Evolutionary conservation across 108 stramenopile species (phyloP).

Genomic region (Ochromonas danica): DNA sequence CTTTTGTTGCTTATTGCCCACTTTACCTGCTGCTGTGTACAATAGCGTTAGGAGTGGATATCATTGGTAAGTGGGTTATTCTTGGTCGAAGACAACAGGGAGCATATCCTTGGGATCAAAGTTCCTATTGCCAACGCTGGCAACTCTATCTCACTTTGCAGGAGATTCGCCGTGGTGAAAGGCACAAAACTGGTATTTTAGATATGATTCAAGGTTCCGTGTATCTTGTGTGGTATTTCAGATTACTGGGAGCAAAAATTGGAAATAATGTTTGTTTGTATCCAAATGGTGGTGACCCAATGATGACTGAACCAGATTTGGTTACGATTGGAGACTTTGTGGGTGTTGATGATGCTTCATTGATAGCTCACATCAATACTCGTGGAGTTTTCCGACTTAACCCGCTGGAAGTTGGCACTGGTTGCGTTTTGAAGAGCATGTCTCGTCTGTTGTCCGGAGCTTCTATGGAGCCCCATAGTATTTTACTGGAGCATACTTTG

Average conservation of each 20-base stretch:
- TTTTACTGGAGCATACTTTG: neutral
- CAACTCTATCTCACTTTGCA: conserved; percentile 8
- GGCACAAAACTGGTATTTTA: conserved; percentile 19
- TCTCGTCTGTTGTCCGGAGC: neutral
- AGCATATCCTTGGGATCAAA: conserved; percentile 10
- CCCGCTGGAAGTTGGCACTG: neutral
- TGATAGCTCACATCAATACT: neutral
- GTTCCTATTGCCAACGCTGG: conserved; percentile 17
- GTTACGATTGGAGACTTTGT: neutral
- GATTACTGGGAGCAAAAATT: neutral
- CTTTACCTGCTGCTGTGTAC: neutral
- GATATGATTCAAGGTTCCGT: neutral
- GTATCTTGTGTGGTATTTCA: conserved; percentile 34
- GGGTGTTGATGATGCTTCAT: neutral
- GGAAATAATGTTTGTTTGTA: conserved; percentile 30
- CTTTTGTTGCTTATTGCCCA: neutral
- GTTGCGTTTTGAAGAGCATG: neutral
- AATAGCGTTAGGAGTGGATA: neutral
- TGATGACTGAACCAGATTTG: neutral
- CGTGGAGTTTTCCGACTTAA: neutral
- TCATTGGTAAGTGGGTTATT: neutral
- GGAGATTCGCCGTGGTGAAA: conserved; percentile 20
- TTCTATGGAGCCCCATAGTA: neutral
- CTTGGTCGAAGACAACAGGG: neutral
- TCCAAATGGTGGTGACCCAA: conserved; percentile 19